Evolutionary conservation across 2,329 filamentous ascomycete species (phyloP), one percentile per base, ranked within the genome.

Genomic region (Fusarium miscanthi): DNA sequence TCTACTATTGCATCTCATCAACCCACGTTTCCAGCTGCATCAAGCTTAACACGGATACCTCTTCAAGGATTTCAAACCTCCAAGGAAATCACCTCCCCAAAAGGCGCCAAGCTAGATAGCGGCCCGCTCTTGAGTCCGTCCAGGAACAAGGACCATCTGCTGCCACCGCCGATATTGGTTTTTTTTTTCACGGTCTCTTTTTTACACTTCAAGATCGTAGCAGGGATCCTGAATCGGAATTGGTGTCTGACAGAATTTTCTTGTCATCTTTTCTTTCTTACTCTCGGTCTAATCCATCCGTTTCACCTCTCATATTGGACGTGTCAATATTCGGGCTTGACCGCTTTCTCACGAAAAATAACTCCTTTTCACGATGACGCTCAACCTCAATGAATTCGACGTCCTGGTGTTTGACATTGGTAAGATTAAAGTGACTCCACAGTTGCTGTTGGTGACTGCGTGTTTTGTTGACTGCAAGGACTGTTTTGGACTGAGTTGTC

Each of bases 321-420:
- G 59, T 62, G 58, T 69, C 63, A 35, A 64, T 58, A 61, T 63
- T 41, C 65, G 60, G 48, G 59, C 61, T 57, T 76, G 66, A 70
- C 69, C 71, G 71, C 68, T 70, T 59, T 59, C 45, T 69, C 56
- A 62, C 70, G 59, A 46, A 64, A 71, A 56, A 52, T 40, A 57
- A 48, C 49, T 61, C 54, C 37, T 48, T 31, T 46, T 52, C 52
- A 70, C 65, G 31, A 74, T 78, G 74, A 68, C 74, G 49, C 69
- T 71, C 62, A 77, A 74, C 56, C 76, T 81, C 45, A 74, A 71
- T 49, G 71, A 78, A 38, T 78, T 77, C 59, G 78, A 81, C 56
- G 74, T 82, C 30, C 63, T 82, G 35, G 69, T 82, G 33, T 81
- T 82, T 52, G 81, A 82, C 49, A 82, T 82, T 72, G 81, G 81